Evolutionary conservation across 2,329 filamentous ascomycete genomes (phyloP), one percentile per base, ranked within the genome.

Genomic region (Alternaria postmessia): DNA sequence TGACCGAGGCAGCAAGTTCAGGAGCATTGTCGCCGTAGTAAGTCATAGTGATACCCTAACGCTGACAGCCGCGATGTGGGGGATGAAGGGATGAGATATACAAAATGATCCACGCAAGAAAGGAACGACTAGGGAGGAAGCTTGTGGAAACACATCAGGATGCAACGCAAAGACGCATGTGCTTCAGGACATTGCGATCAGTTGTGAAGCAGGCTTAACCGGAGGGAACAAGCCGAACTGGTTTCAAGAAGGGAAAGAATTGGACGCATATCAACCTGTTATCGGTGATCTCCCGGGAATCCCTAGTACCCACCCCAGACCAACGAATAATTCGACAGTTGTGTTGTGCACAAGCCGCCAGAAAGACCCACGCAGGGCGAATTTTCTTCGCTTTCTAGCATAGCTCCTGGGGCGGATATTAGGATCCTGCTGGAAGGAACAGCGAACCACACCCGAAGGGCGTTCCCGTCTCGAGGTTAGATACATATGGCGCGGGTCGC

Each of bases 1-100:
- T 59, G 22, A 56, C 42, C 9, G 57, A 59, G 9, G 52, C 57
- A 41, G 57, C 52, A 24, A 59, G 57, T 34, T 51, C 34, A 3
- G 57, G 57, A 38, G 57, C 52, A 22, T 59, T 56, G 39, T 59
- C 57, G 30, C 46, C 52, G 26, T 56, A 56, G 39, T 59, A 59
- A 39, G 52, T 56, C 57, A 59, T 59, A 6, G 32, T 51, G 32
- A 5, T 51, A 22, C 38, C 46, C 49, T 39, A 39, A 30, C 44
- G n/a, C 11, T 32, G 39, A 42, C 30, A 49, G 32, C 18, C 47
- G 14, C 39, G 14, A 51, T 26, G 20, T 38, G 22, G 32, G 26
- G 28, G 24, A 18, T 7, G 9, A 11, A 34, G 36, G 41, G 11
- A 43, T 44, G 22, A 36, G 26, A 18, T 49, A 49, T 18, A 48